Percentiles rank a stretch among this genome's conserved stretches.
Conservation (phyloP, 2,329 filamentous ascomycete genomes). For the Phyllosticta capitalensis region DNA sequence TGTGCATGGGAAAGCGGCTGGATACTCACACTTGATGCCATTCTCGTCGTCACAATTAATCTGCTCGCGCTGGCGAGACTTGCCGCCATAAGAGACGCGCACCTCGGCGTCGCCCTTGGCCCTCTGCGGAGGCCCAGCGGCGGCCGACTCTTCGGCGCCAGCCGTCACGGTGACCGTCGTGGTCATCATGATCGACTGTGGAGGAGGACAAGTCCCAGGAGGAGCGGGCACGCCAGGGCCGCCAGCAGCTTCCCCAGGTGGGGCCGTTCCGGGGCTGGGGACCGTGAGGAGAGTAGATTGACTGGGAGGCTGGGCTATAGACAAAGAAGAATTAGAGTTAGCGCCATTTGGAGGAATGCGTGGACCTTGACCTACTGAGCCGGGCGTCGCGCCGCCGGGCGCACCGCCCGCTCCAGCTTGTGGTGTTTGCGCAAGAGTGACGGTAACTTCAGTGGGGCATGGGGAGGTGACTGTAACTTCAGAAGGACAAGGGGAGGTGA, state of each 20-base stretch:
- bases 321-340: not conserved
- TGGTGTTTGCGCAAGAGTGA: not conserved
- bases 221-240: not conserved
- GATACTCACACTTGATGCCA: not conserved
- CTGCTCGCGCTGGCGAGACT: not conserved
- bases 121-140: not conserved
- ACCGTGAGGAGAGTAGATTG: not conserved
- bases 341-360: not conserved
- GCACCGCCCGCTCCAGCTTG: not conserved
- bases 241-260: not conserved
- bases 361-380: not conserved
- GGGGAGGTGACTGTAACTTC: conserved; percentile 1
- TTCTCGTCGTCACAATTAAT: not conserved
- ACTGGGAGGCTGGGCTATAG: not conserved
- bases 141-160: not conserved
- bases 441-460: not conserved
- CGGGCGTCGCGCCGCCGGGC: not conserved
- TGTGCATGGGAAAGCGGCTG: not conserved
- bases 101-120: not conserved
- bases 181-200: not conserved
- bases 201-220: not conserved
- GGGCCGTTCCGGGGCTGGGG: not conserved
- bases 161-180: not conserved
- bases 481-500: not conserved
- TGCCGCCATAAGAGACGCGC: not conserved